Evolutionary conservation across 2,329 filamentous ascomycete genomes (phyloP), one percentile per base, ranked within the genome.

Genomic region (Thielaviopsis cerberus): DNA sequence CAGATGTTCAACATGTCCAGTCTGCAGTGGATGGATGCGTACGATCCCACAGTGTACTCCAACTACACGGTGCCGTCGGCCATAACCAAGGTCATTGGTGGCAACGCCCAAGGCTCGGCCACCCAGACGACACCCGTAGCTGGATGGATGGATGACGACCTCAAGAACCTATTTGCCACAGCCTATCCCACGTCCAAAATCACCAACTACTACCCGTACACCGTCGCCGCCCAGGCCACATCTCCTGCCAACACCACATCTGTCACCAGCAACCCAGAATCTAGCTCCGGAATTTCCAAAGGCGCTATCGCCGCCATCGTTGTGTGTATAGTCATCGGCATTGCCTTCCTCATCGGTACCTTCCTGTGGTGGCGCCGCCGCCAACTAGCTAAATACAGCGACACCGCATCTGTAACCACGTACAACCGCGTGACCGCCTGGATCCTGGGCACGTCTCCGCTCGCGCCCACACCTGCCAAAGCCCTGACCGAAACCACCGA

Each of bases 1-100:
- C 73, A 80, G 52, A 76, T 88, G 25, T 91, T 88, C 70, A 89
- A 94, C 65, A 72, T 89, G 55, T 85, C 80, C 10, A 79, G 77
- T 37, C 74, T 82, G 1, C 65, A 75, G 55, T 94, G 88, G 88
- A 72, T 83, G 59, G 76, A 80, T 23, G 74, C 75, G 1, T 94
- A 91, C 66, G 79, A 82, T 48, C 84, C 86, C 0, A 70, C 76
- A 0, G 74, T 73, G 7, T 82, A 78, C 66, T 74, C 74, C 24
- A 69, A 77, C n/a, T 94, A 94, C 66, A 73, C 74, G 1, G 85
- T 92, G 1, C 87, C 86, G 0, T 71, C 76, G 17, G 73, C 74
- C 20, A 78, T 92, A 3, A 74, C 79, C 57, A 71, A 73, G 0
- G 76, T 79, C 62, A 84, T 92, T 55, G 87, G 87, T 24, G 87